Base-by-base conservation (phyloP, 805 yeast species). In the Starmerella bombi region DNA sequence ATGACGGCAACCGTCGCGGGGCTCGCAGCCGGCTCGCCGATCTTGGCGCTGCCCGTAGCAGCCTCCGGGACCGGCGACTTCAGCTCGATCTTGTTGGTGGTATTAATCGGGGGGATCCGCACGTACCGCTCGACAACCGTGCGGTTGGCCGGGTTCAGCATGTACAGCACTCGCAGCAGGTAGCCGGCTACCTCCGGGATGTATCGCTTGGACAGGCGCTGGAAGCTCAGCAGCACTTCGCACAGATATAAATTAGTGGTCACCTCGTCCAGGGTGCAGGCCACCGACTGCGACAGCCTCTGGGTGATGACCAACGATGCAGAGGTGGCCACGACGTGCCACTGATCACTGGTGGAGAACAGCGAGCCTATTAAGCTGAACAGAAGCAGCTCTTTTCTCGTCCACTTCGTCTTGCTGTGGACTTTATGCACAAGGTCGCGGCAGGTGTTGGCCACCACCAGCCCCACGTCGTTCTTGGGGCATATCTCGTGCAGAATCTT, bases 291-390 rank as follows among this genome's bases (percentile, higher is more conserved):
- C 39, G 77, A 75, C 41, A 88, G 61, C 12, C 74, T 65, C 58
- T 83, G 88, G 36, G 78, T 72, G 65, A 84, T 74, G 30, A 83
- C 61, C 25, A 91, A 70, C 23, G 74, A 63, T 2, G 88, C 70
- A 3, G 96, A 94, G 0, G 95, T 86, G 4, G 77, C 86, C 9
- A 91, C 80, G 44, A 85, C 67, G 65, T 91, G 98, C 61, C 81
- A 88, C 56, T 84, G 86, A 65, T 91, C 99, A 0, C 98, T 91
- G 1, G 96, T 84, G 0, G 98, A 86, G 56, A 80, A 91, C 4
- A 85, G 57, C 40, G 70, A 65, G 5, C 96, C 96, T 42, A 86
- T 67, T 4, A 84, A 52, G 0, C 75, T 66, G 53, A 78, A 81
- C 44, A 80, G 72, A 5, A 82, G 60, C 43, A 84, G 60, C 55